Evolutionary conservation across 768 basidiomycete genomes (phyloP), one percentile per base, ranked within the genome.

Genomic region (Suillus spraguei): DNA sequence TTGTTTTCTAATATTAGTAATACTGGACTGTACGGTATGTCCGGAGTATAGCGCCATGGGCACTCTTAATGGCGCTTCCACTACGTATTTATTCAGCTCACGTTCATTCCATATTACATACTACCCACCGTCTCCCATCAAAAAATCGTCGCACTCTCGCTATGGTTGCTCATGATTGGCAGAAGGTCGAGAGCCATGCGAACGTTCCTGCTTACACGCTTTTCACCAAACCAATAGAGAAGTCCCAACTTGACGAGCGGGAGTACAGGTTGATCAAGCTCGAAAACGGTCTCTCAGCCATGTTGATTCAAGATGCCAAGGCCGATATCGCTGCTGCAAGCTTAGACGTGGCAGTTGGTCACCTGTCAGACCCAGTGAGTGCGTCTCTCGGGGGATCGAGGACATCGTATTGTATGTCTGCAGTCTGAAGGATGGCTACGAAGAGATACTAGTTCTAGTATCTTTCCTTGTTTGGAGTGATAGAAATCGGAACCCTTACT

Each of bases 271-370:
- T 95, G 54, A 90, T 99, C 65, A 82, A 82, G 55, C 84, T 99
- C n/a, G 82, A 87, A 8, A 99, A 99, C 71, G 95, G 92, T 4
- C 78, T 99, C n/a, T 89, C 92, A 65, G 95, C 89, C 1, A 85
- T 90, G 66, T 76, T 99, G 32, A 82, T 99, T 16, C 89, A 89
- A 61, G 97, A 99, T 72, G 77, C 85, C 0, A 88, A 87, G 66
- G 87, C 96, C 6, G 97, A 99, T 79, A 97, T 96, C 77, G 92
- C 94, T 13, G 94, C 95, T 0, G 97, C 97, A 2, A 93, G 94
- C 71, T 82, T 99, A 70, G 93, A 97, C 76, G 95, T 99, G 59
- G 89, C 90, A 41, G 95, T 98, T 2, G 97, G 97, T 5, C 96
- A 99, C 76, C 76, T 99, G 60, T 87, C 85, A 50, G 97, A 99